A percentile compares a stretch with the other conserved stretches of the same genome.
phyloP scores from a whole-genome alignment of 305 asterid species.

The Solanum hybrid region DNA sequence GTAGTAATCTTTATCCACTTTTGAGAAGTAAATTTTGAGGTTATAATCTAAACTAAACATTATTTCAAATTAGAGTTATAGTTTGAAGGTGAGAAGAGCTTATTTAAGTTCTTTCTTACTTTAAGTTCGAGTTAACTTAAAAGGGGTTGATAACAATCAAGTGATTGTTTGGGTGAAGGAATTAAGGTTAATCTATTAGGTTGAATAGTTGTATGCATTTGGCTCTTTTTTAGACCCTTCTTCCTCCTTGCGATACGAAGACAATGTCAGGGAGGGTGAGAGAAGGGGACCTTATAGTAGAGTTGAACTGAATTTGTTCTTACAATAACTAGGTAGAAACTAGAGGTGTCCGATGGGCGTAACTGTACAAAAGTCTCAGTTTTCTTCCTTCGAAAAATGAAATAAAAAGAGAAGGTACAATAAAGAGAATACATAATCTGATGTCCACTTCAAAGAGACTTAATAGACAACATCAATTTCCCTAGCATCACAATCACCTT shows the following conservation, averaged over 20 bases:
- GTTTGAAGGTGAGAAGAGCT: not conserved
- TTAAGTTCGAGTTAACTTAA: not conserved
- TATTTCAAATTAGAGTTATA: not conserved
- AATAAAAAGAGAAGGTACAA: not conserved
- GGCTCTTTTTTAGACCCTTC: not conserved
- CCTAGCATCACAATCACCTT: constrained; percentile 27
- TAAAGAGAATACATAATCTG: not conserved
- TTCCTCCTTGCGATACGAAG: no score
- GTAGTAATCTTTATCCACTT: not conserved
- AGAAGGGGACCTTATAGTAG: not conserved
- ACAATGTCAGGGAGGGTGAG: no score
- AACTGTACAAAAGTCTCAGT: not conserved
- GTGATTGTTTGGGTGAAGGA: not conserved
- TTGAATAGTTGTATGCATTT: not conserved
- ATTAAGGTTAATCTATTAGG: not conserved
- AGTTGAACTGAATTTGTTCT: not conserved
- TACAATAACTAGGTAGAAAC: not conserved
- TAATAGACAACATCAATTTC: constrained; percentile 19
- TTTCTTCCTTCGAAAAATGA: not conserved
- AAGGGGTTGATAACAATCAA: not conserved
- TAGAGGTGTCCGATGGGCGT: not conserved
- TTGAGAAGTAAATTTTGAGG: not conserved
- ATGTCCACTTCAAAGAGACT: not conserved
- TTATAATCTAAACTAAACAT: not conserved
- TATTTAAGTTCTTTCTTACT: not conserved